Conservation (phyloP, 2,329 filamentous ascomycete genomes). For the Herpomyces periplanetae region DNA sequence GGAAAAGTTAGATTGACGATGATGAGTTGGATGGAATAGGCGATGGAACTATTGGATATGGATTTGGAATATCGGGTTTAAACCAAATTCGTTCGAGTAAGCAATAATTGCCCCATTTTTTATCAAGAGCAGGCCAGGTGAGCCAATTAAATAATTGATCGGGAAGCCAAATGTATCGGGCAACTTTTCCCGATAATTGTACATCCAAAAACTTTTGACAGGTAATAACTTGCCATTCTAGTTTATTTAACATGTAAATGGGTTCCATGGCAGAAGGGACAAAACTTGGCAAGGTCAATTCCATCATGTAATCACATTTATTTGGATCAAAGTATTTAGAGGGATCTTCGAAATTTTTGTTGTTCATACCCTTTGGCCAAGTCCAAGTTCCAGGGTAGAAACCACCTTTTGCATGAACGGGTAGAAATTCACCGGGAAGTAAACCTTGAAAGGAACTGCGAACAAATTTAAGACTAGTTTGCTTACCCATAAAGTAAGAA, state of each 20-base stretch:
- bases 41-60: no score
- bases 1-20: no score
- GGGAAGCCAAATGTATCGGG: constrained; percentile 46
- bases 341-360: constrained; percentile 47
- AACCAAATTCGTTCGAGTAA: constrained; percentile 28
- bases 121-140: constrained; percentile 24
- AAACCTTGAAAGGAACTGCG: constrained; percentile 62
- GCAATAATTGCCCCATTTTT: constrained; percentile 65
- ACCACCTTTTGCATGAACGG: constrained; percentile 25
- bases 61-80: no score
- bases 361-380: constrained; percentile 51
- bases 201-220: constrained; percentile 52
- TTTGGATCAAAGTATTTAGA: constrained; percentile 47
- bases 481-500: constrained; percentile 54
- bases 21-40: no score
- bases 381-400: constrained; percentile 52
- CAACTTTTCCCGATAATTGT: constrained; percentile 26
- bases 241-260: constrained; percentile 28
- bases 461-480: constrained; percentile 53
- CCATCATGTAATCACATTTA: constrained; percentile 45
- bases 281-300: constrained; percentile 31
- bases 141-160: constrained; percentile 21
- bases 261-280: constrained; percentile 27
- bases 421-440: constrained; percentile 56
- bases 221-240: constrained; percentile 35